phyloP scores from a whole-genome alignment of 1,139 yeast species.

The Debaryomyces udenii region DNA sequence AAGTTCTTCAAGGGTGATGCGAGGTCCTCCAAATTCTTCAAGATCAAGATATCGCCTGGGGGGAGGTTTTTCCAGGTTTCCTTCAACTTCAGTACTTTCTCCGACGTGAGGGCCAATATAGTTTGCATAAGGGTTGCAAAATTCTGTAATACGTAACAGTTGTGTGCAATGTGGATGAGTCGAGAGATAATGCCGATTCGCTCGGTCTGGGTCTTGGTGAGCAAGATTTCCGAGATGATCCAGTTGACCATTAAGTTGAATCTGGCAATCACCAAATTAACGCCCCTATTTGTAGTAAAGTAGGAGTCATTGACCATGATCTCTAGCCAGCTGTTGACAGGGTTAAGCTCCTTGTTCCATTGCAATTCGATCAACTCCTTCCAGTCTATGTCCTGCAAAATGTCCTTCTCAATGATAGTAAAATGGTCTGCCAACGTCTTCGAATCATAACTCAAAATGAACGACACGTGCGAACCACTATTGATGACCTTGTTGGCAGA shows the following conservation, averaged over 20 bases:
- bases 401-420: slow-evolving; percentile 84
- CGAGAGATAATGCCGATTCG: slow-evolving; percentile 71
- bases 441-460: slow-evolving; percentile 73
- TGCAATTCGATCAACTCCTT: slow-evolving; percentile 78
- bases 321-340: slow-evolving; percentile 87
- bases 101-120: slow-evolving; percentile 78
- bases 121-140: slow-evolving; percentile 88
- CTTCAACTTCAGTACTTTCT: slow-evolving; percentile 59
- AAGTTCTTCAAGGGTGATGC: slow-evolving; percentile 71
- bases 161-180: slow-evolving; percentile 83
- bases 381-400: slow-evolving; percentile 88
- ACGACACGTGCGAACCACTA: slow-evolving; percentile 66
- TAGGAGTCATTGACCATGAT: slow-evolving; percentile 64
- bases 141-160: slow-evolving; percentile 73
- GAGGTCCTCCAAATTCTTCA: slow-evolving; percentile 65
- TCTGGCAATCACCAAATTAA: slow-evolving; percentile 82
- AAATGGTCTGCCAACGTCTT: slow-evolving; percentile 72
- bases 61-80: slow-evolving; percentile 75
- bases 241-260: slow-evolving; percentile 90
- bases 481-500: slow-evolving; percentile 42
- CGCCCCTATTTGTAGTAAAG: slow-evolving; percentile 59
- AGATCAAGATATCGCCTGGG: slow-evolving; percentile 60
- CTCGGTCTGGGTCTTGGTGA: slow-evolving; percentile 62
- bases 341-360: slow-evolving; percentile 69
- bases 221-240: slow-evolving; percentile 84